phyloP scores from a whole-genome alignment of 768 basidiomycete genomes.

The Rhodotorula kratochvilovae region DNA sequence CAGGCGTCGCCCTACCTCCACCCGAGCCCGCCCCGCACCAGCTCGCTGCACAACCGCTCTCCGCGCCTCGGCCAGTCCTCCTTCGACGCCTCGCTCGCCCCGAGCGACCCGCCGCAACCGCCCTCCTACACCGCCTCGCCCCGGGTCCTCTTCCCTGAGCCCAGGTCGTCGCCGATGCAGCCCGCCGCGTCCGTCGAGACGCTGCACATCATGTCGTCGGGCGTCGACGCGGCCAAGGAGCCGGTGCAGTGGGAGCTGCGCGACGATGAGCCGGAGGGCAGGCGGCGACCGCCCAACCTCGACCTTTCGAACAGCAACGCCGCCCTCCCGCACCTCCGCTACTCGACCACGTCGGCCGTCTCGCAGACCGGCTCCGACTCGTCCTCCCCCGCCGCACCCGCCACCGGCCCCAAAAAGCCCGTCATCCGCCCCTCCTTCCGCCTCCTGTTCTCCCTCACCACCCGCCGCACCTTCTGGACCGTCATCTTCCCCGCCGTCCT shows the following conservation, averaged over 20 bases:
- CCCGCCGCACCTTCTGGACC: conserved; percentile 5
- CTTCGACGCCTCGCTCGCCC: conserved; percentile 28
- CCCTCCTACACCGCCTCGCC: conserved; percentile 17
- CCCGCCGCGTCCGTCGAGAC: conserved; percentile 2
- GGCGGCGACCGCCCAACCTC: conserved; percentile 10
- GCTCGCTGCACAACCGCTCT: conserved; percentile 14
- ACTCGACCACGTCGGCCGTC: conserved; percentile 3
- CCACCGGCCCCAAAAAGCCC: background rate
- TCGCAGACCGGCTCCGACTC: background rate
- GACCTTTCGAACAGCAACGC: conserved; percentile 4
- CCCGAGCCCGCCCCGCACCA: conserved; percentile 9
- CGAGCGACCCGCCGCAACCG: background rate
- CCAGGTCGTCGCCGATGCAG: background rate
- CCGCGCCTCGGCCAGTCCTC: conserved; percentile 30
- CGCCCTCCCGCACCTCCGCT: conserved; percentile 11
- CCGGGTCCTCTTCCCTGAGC: conserved; percentile 16
- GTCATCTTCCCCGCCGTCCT: conserved; percentile 57
- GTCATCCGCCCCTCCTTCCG: conserved; percentile 10
- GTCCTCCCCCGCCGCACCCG: background rate
- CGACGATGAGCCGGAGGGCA: background rate
- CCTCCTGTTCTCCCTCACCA: conserved; percentile 31
- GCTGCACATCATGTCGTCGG: conserved; percentile 5
- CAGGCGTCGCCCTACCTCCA: background rate
- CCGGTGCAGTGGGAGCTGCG: background rate
- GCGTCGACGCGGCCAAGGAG: background rate